Conservation (phyloP, 805 yeast genomes). For the Ogataea pini region DNA sequence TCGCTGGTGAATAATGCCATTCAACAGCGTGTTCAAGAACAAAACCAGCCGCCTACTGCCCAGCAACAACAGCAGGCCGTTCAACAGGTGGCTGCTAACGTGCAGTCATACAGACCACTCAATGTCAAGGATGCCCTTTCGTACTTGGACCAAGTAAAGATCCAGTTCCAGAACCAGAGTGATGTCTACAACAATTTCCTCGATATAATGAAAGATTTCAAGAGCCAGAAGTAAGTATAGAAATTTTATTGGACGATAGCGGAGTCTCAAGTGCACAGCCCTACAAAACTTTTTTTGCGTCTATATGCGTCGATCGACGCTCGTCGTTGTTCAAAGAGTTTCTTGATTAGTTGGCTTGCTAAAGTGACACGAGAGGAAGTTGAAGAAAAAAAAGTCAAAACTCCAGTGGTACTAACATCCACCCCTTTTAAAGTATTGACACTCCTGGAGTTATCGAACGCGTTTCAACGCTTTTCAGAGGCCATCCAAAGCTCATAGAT, state of each 20-base stretch:
- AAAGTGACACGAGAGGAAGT: not conserved
- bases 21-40: slow-evolving; percentile 11
- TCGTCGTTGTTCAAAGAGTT: not conserved
- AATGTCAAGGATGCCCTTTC: slow-evolving; percentile 96
- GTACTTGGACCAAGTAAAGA: slow-evolving; percentile 92
- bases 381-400: not conserved
- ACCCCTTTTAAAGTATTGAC: slow-evolving; percentile 55
- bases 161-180: slow-evolving; percentile 88
- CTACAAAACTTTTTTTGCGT: slow-evolving; percentile 1
- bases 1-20: slow-evolving; percentile 19
- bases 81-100: slow-evolving; percentile 28
- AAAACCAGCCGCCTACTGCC: slow-evolving; percentile 11
- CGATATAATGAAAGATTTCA: slow-evolving; percentile 98
- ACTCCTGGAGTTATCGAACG: slow-evolving; percentile 98
- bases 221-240: slow-evolving; percentile 71
- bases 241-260: not conserved
- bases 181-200: slow-evolving; percentile 94
- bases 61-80: slow-evolving; percentile 23
- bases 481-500: slow-evolving; percentile 91
- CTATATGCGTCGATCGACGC: not conserved
- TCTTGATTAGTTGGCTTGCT: not conserved
- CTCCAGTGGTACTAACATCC: slow-evolving; percentile 24
- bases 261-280: not conserved
- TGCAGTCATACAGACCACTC: slow-evolving; percentile 64
- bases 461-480: slow-evolving; percentile 86